Conservation (phyloP, 441 rosid genomes). For the Arabidopsis lyrata region DNA sequence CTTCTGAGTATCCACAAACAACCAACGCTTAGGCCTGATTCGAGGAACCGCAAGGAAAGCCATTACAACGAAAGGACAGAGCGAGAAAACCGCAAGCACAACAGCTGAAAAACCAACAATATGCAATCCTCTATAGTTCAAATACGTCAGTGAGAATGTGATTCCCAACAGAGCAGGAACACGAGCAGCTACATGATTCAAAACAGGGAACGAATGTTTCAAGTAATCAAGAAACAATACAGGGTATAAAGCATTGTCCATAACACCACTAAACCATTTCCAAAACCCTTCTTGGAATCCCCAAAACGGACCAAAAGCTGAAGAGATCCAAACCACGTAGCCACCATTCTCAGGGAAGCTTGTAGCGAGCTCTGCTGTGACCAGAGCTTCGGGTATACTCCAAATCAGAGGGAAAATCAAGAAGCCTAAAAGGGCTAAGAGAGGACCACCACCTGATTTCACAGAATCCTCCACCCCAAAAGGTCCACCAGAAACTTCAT, state of each 20-base stretch:
- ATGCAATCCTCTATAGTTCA: slow-evolving; percentile 89
- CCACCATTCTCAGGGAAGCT: slow-evolving; percentile 96
- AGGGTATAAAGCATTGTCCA: slow-evolving; percentile 96
- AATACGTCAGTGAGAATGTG: slow-evolving; percentile 74
- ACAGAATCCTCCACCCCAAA: slow-evolving; percentile 96
- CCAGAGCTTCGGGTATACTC: slow-evolving; percentile 91
- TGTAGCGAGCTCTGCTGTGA: slow-evolving; percentile 97
- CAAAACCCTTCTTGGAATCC: slow-evolving; percentile 95
- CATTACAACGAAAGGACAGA: slow-evolving; percentile 81
- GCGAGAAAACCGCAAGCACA: slow-evolving; percentile 72
- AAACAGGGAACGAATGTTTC: slow-evolving; percentile 82
- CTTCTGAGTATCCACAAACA: slow-evolving; percentile 63
- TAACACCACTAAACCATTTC: slow-evolving; percentile 99
- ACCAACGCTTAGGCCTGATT: slow-evolving; percentile 71
- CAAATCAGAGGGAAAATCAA: slow-evolving; percentile 85
- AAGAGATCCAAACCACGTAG: slow-evolving; percentile 89
- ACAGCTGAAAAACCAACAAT: slow-evolving; percentile 89
- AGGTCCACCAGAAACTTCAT: slow-evolving; percentile 95
- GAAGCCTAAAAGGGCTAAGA: slow-evolving; percentile 82
- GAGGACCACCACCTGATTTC: slow-evolving; percentile 88
- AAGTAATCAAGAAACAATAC: slow-evolving; percentile 89
- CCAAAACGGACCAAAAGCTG: slow-evolving; percentile 96
- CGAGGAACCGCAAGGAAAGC: slow-evolving; percentile 69
- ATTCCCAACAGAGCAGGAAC: slow-evolving; percentile 84
- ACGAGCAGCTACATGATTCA: slow-evolving; percentile 62